phyloP scores from a whole-genome alignment of 257 asterid genomes.

The Nicotiana tomentosiformis region DNA sequence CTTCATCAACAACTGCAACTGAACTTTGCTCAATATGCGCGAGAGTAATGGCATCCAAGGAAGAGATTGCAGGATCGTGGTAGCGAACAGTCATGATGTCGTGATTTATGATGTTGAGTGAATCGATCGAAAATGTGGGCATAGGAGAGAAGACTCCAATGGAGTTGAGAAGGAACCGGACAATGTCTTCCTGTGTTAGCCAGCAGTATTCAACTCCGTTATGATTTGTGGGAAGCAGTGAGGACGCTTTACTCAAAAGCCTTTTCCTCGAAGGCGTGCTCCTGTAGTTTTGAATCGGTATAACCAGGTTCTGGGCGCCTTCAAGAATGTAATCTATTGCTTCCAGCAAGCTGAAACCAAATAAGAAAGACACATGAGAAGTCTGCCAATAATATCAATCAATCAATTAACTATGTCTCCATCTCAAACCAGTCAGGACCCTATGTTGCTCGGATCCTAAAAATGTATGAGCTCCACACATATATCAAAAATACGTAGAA shows the following conservation, averaged over 20 bases:
- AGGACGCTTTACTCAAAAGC: conserved; percentile 22
- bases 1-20: conserved; percentile 62
- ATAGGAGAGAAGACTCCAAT: conserved; percentile 64
- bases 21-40: conserved; percentile 52
- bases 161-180: conserved; percentile 73
- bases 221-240: conserved; percentile 16
- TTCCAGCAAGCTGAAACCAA: conserved; percentile 51
- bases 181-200: conserved; percentile 71
- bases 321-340: conserved; percentile 68
- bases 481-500: too few relatives aligned
- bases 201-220: conserved; percentile 53
- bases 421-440: not conserved
- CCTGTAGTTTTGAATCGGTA: conserved; percentile 47
- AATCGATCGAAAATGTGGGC: conserved; percentile 47
- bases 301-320: conserved; percentile 73
- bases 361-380: not conserved
- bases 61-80: conserved; percentile 54
- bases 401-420: not conserved
- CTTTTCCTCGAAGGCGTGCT: conserved; percentile 40
- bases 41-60: conserved; percentile 30
- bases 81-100: conserved; percentile 47
- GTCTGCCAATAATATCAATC: not conserved
- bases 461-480: too few relatives aligned
- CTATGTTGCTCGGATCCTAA: too few relatives aligned
- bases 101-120: conserved; percentile 47